Percentiles rank a stretch among this genome's conserved stretches.
These are phyloP conservation scores for Apiospora kogelbergensis DNA, from an alignment of 2,329 filamentous ascomycete genomes.

Conservation along the genomic window DNA sequence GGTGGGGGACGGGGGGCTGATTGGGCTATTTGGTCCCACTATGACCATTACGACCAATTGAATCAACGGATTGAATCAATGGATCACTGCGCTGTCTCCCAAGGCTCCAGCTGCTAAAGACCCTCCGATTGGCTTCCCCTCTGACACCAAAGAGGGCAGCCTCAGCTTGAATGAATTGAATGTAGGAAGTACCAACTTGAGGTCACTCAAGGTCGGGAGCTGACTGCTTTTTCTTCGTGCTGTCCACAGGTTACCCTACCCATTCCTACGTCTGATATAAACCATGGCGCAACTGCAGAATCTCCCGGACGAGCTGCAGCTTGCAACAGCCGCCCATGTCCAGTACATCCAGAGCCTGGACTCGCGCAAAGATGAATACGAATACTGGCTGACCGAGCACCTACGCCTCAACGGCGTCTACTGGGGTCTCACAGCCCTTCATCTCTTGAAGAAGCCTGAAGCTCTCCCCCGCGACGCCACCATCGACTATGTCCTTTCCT, in stretches of 20 bases:
- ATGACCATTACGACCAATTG: background rate
- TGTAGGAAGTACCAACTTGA: background rate
- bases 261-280: background rate
- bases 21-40: too few relatives aligned
- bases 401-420: constrained; percentile 93
- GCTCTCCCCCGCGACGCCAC: constrained; percentile 78
- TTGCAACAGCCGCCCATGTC: constrained; percentile 67
- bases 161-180: background rate
- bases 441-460: constrained; percentile 79
- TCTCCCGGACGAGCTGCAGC: constrained; percentile 41
- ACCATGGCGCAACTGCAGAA: constrained; percentile 36
- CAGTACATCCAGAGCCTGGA: constrained; percentile 92
- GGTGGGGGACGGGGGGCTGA: background rate
- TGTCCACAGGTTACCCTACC: background rate
- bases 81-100: background rate
- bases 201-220: background rate
- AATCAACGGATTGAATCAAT: background rate
- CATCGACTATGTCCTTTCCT: constrained; percentile 93
- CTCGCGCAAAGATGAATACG: constrained; percentile 87
- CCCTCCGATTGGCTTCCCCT: background rate
- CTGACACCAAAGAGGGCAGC: background rate
- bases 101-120: background rate
- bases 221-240: background rate
- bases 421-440: constrained; percentile 88
- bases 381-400: constrained; percentile 98